Conservation (phyloP, 2,329 filamentous ascomycete genomes). For the Byssoonygena ceratinophila region DNA sequence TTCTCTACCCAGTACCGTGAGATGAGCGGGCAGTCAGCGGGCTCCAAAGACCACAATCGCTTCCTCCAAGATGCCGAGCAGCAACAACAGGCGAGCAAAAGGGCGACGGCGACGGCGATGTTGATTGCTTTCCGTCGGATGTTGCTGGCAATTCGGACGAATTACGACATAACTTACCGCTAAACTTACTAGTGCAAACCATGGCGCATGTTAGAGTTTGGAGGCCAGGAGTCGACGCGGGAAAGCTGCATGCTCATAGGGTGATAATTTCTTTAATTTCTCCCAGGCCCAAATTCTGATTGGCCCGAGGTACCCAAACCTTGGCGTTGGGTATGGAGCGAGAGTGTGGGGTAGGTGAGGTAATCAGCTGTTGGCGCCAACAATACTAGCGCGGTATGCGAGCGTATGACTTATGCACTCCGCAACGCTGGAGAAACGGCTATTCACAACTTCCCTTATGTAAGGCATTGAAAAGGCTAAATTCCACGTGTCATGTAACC, state of each 20-base stretch:
- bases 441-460: not conserved
- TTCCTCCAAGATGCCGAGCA: not conserved
- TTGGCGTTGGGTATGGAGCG: not conserved
- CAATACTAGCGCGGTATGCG: not conserved
- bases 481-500: slow-evolving; percentile 7
- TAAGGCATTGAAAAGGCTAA: slow-evolving; percentile 1
- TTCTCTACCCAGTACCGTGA: not conserved
- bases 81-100: not conserved
- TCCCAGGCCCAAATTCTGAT: not conserved
- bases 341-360: not conserved
- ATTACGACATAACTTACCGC: not conserved
- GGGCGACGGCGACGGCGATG: not conserved
- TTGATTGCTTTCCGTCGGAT: not conserved
- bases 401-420: not conserved
- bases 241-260: not conserved
- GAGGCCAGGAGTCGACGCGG: not conserved
- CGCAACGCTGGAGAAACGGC: slow-evolving; percentile 3
- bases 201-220: not conserved
- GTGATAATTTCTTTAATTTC: not conserved
- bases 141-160: not conserved
- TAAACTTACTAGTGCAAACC: not conserved
- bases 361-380: not conserved
- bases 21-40: not conserved
- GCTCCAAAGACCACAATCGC: not conserved
- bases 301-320: not conserved